Conservation (phyloP, 2,329 filamentous ascomycete genomes). For the Falciphora oryzae region DNA sequence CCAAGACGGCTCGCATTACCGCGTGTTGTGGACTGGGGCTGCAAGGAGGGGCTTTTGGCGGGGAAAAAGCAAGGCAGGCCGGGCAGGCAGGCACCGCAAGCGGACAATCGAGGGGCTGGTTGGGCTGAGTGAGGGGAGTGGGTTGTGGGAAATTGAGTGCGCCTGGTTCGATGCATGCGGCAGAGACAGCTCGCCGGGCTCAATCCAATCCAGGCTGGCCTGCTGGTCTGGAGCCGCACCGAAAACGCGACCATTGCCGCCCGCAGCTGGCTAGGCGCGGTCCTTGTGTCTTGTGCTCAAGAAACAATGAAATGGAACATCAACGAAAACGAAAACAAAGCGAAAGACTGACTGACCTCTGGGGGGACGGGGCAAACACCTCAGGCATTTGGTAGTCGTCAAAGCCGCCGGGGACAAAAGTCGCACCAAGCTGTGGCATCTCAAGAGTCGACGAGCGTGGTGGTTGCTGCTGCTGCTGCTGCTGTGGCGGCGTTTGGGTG, state of each 20-base stretch:
- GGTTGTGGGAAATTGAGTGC: not conserved
- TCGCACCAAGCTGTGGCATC: conserved; percentile 43
- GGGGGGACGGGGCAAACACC: conserved; percentile 48
- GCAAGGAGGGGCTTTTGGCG: conserved; percentile 6
- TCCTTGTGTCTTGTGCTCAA: too few relatives aligned
- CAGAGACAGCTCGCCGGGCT: not conserved
- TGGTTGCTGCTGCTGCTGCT: not conserved
- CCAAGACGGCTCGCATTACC: not conserved
- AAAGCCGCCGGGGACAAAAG: conserved; percentile 49
- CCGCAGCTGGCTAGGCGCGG: not conserved
- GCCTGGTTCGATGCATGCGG: not conserved
- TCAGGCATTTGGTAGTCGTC: conserved; percentile 56
- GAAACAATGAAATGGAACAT: not conserved
- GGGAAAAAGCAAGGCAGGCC: conserved; percentile 6
- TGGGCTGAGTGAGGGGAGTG: not conserved
- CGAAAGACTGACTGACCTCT: conserved; percentile 38
- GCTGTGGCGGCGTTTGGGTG: too few relatives aligned
- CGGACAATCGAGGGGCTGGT: not conserved
- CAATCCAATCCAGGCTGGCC: not conserved
- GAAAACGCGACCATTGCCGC: too few relatives aligned
- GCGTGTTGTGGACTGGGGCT: not conserved
- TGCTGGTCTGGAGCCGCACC: not conserved
- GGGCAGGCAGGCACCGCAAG: not conserved
- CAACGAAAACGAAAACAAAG: not conserved
- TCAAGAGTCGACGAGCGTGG: conserved; percentile 15